A percentile compares a stretch with the other conserved stretches of the same genome.
Evolutionary conservation across 148 eudicot species (phyloP).

Genomic region (Vaccinium corymbosum): DNA sequence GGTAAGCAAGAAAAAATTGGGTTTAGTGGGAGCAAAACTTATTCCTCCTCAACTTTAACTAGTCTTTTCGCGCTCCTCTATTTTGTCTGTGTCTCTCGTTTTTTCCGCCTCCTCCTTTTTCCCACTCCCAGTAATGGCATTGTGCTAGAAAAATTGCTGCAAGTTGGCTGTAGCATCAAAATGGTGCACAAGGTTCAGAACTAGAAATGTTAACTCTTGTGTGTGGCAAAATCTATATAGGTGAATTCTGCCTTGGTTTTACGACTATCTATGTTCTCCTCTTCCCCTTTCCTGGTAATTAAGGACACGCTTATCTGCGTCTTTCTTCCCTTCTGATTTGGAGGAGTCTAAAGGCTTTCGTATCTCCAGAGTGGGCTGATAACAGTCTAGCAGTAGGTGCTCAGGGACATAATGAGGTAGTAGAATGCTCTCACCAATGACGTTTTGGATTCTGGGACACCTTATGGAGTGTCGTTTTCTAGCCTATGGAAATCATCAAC

Average conservation of each 20-base stretch:
- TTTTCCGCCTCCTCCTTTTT: neutral
- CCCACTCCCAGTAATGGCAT: neutral
- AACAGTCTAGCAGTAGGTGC: neutral
- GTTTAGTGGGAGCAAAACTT: neutral
- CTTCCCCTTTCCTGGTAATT: neutral
- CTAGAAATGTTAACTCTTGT: neutral
- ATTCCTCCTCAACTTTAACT: neutral
- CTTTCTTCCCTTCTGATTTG: neutral
- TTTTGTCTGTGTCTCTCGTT: neutral
- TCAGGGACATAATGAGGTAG: neutral
- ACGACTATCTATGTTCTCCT: neutral
- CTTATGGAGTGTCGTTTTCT: neutral
- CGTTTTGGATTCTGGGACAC: neutral
- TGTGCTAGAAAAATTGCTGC: neutral
- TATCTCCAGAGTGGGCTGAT: neutral
- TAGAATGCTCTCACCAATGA: neutral
- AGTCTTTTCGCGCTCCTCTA: neutral
- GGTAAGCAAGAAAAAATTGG: neutral
- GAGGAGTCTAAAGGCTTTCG: neutral
- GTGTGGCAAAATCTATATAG: neutral
- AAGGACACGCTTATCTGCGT: neutral
- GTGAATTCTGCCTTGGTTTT: neutral
- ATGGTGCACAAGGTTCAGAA: neutral
- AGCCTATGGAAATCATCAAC: neutral
- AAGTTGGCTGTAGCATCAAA: neutral